phyloP scores from a whole-genome alignment of 768 basidiomycete genomes.

The Pleurotus citrinopileatus region DNA sequence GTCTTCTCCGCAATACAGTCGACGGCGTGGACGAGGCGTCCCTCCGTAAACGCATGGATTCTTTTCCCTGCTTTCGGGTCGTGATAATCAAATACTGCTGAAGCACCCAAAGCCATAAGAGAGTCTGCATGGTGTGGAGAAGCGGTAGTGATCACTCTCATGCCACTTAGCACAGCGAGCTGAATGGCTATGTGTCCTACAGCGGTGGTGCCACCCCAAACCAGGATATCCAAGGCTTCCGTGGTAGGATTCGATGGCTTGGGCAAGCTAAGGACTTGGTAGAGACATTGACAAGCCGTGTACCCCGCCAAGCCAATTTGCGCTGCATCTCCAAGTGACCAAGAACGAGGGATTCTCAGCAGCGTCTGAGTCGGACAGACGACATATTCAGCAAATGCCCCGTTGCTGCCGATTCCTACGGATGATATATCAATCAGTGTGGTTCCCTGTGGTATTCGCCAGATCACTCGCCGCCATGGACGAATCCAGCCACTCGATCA shows the following conservation, averaged over 20 bases:
- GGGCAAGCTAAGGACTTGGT: slow-evolving; percentile 17
- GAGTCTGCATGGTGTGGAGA: slow-evolving; percentile 18
- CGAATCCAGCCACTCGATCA: slow-evolving; percentile 20
- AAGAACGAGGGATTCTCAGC: slow-evolving; percentile 18
- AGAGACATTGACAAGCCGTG: slow-evolving; percentile 10
- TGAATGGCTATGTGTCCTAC: not conserved
- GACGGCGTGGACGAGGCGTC: slow-evolving; percentile 20
- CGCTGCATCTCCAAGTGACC: slow-evolving; percentile 20
- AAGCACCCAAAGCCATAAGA: slow-evolving; percentile 25
- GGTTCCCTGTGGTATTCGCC: too few relatives aligned
- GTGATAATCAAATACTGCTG: slow-evolving; percentile 36
- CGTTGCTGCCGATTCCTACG: slow-evolving; percentile 1
- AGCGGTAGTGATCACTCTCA: slow-evolving; percentile 42
- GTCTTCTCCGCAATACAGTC: slow-evolving; percentile 26
- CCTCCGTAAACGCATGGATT: slow-evolving; percentile 23
- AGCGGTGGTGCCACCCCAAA: slow-evolving; percentile 10
- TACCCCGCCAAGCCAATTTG: slow-evolving; percentile 17
- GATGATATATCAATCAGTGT: too few relatives aligned
- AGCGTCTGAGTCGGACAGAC: slow-evolving; percentile 14
- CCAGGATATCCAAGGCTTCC: slow-evolving; percentile 17
- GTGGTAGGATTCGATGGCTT: slow-evolving; percentile 16
- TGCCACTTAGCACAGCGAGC: slow-evolving; percentile 25
- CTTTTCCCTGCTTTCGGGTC: slow-evolving; percentile 24
- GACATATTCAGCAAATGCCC: slow-evolving; percentile 20
- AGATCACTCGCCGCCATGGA: slow-evolving; percentile 16